Conservation (phyloP, 129 eudicot genomes). For the Lactuca sativa region DNA sequence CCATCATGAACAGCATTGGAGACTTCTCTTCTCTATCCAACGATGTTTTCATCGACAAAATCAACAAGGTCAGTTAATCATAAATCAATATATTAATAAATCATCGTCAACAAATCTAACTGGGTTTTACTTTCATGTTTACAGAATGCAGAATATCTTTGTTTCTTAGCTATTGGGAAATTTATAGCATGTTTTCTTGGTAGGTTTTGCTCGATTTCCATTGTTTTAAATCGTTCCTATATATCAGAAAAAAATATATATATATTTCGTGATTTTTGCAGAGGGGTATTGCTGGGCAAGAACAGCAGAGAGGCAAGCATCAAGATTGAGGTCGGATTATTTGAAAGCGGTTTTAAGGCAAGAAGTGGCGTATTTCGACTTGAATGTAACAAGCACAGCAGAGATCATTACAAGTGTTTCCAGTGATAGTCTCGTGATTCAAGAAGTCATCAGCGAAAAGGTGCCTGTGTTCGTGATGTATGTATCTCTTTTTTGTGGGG, state of each 20-base stretch:
- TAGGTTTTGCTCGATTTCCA: background rate
- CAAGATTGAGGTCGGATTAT: constrained; percentile 47
- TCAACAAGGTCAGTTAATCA: constrained; percentile 55
- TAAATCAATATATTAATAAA: background rate
- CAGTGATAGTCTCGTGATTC: constrained; percentile 55
- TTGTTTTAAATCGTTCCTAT: too few species aligned
- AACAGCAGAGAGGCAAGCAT: constrained; percentile 70
- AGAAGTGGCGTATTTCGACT: constrained; percentile 65
- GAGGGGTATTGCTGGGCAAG: constrained; percentile 77
- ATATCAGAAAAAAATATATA: too few species aligned
- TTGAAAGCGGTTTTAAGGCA: constrained; percentile 66
- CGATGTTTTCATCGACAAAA: constrained; percentile 23
- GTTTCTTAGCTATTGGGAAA: constrained; percentile 1
- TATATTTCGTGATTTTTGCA: too few species aligned
- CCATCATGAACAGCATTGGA: constrained; percentile 41
- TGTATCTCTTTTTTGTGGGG: constrained; percentile 33
- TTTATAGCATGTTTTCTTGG: constrained; percentile 14
- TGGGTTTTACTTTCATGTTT: background rate
- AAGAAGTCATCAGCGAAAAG: constrained; percentile 66
- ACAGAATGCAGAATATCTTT: constrained; percentile 7
- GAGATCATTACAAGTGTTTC: constrained; percentile 62
- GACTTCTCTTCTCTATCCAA: constrained; percentile 16
- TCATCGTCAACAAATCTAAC: background rate
- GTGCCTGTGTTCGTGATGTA: constrained; percentile 44
- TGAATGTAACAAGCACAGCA: constrained; percentile 51